A percentile compares a stretch with the other conserved stretches of the same genome.
Evolutionary conservation across 192 early-diverging fungal genomes (phyloP).

Genomic region (Coemansia asiatica): DNA sequence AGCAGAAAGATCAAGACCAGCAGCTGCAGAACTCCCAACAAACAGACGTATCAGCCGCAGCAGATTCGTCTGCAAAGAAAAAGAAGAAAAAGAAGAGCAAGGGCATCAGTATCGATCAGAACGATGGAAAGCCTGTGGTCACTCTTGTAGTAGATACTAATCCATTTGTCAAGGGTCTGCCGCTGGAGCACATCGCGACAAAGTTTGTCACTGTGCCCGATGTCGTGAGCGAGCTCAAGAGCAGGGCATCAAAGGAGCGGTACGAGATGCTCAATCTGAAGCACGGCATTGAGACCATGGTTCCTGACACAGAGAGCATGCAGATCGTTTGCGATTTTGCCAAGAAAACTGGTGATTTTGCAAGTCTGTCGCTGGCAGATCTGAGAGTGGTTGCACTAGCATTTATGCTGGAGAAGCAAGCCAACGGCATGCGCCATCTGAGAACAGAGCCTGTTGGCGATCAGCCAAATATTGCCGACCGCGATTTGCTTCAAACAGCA

Average conservation of each 20-base stretch:
- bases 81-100: conserved; percentile 17
- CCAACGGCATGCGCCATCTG: conserved; percentile 68
- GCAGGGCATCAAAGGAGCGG: conserved; percentile 64
- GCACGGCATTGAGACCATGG: conserved; percentile 24
- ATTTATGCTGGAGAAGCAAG: conserved; percentile 81
- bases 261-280: conserved; percentile 29
- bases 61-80: conserved; percentile 3
- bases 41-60: background rate
- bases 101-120: conserved; percentile 16
- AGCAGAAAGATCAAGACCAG: conserved; percentile 2
- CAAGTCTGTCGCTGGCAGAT: conserved; percentile 77
- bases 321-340: conserved; percentile 76
- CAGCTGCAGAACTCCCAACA: background rate
- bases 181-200: conserved; percentile 63
- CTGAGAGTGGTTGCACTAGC: conserved; percentile 87
- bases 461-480: conserved; percentile 30
- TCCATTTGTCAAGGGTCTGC: conserved; percentile 66
- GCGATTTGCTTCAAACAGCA: conserved; percentile 22
- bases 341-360: conserved; percentile 89
- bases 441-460: conserved; percentile 62
- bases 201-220: conserved; percentile 86
- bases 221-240: conserved; percentile 81
- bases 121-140: conserved; percentile 44
- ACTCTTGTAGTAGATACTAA: conserved; percentile 75
- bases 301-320: conserved; percentile 42